Evolutionary conservation across 805 yeast genomes (phyloP), one percentile per base, ranked within the genome.

Genomic region (Cyberlindnera suaveolens): DNA sequence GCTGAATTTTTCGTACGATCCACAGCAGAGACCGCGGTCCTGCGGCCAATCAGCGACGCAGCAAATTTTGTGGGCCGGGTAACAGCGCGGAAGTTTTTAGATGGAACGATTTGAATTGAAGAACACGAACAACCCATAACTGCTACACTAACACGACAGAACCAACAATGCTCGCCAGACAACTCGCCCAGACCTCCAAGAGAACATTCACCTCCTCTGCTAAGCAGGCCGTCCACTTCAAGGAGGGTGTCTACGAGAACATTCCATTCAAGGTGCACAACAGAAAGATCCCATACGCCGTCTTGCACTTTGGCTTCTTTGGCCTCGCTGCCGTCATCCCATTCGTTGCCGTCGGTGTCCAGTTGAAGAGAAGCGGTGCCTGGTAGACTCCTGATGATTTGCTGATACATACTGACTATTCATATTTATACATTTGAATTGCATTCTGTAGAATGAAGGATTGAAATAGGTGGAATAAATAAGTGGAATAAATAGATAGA

Each of bases 241-340:
- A 80, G 58, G 84, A 78, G 61, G 97, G 97, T 61, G 81, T 82
- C 38, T 93, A 93, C 82, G 73, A 84, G 60, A 91, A 93, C 78
- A 63, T 91, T 51, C 99, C 99, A 53, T 93, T 91, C 80, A 80
- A 80, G 76, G 95, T 91, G 51, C 89, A 88, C 77, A 75, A 82
- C 78, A 89, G 96, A 77, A 85, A 80, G 72, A 76, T 91, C 53
- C 98, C 97, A 54, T 89, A 77, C 66, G 86, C 81, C 54, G 71
- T 88, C 41, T 75, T 83, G 53, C 95, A 84, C 74, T 83, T 85
- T 75, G 79, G 89, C 42, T 83, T 80, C 71, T 74, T 83, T 53
- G 78, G 84, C 64, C 60, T 79, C 35, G 91, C 88, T 47, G 73
- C 80, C 50, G 76, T 79, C 48, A 70, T 82, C 44, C 97, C 98